Evolutionary conservation across 2,329 filamentous ascomycete species (phyloP).

Genomic region (Fragosphaeria purpurea): DNA sequence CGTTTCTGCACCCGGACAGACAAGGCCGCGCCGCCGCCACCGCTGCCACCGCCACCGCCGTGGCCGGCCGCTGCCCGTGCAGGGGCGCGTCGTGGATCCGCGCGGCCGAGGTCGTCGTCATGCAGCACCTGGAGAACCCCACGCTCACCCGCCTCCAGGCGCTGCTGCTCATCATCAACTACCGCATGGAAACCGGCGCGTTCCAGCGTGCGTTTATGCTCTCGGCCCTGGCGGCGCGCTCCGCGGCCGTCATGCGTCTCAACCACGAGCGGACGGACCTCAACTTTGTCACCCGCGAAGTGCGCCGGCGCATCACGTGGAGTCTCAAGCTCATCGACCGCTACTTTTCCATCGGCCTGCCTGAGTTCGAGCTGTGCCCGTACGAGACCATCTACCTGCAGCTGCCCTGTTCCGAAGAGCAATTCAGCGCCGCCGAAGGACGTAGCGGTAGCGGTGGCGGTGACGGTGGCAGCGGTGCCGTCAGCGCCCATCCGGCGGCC

Average conservation of each 20-base stretch:
- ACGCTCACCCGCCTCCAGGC: constrained; percentile 24
- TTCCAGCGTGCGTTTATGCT: constrained; percentile 27
- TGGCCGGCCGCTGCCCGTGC: constrained; percentile 6
- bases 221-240: constrained; percentile 24
- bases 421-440: constrained; percentile 14
- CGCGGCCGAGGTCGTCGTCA: constrained; percentile 22
- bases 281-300: constrained; percentile 25
- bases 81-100: constrained; percentile 20
- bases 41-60: constrained; percentile 11
- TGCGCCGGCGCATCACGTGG: constrained; percentile 29
- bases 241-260: constrained; percentile 27
- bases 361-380: constrained; percentile 30
- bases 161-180: constrained; percentile 21
- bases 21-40: too few species aligned
- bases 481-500: neutral
- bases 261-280: constrained; percentile 29
- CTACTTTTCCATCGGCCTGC: constrained; percentile 30
- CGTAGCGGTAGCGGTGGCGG: too few species aligned
- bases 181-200: constrained; percentile 22
- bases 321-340: constrained; percentile 29
- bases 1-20: constrained; percentile 16
- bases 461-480: neutral
- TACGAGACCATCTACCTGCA: constrained; percentile 29
- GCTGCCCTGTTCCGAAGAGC: constrained; percentile 24
- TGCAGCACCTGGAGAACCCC: constrained; percentile 22